phyloP scores from a whole-genome alignment of 2,329 filamentous ascomycete species.

The Dryadomyces quercivorus region DNA sequence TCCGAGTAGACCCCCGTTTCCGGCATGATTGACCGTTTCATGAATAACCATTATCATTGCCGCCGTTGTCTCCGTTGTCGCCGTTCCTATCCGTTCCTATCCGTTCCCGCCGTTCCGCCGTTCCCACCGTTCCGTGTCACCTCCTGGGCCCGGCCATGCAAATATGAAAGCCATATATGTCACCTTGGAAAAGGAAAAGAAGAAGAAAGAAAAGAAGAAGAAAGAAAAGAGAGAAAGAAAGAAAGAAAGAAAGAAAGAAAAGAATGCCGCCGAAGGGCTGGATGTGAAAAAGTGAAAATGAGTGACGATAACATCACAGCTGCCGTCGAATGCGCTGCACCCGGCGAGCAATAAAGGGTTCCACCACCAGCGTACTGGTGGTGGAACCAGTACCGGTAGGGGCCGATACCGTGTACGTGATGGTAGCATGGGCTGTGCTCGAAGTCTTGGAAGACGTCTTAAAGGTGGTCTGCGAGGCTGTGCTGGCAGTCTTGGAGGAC shows the following conservation, averaged over 20 bases:
- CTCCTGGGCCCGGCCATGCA: neutral
- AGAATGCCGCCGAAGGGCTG: neutral
- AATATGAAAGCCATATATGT: constrained; percentile 1
- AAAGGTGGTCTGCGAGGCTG: neutral
- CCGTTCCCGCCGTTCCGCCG: neutral
- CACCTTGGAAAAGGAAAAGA: constrained; percentile 1
- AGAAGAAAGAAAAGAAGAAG: constrained; percentile 2
- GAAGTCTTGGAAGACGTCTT: neutral
- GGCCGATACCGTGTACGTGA: neutral
- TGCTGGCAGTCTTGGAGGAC: neutral
- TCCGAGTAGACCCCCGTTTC: neutral
- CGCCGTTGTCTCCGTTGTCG: too few relatives aligned
- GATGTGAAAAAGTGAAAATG: neutral
- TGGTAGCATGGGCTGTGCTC: neutral
- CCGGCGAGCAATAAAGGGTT: constrained; percentile 3
- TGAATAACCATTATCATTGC: neutral
- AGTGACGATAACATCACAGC: neutral
- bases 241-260: neutral
- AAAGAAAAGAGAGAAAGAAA: neutral
- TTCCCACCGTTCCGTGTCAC: neutral
- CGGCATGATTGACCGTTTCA: neutral
- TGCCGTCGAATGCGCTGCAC: neutral
- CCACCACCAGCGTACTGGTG: neutral
- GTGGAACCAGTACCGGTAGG: neutral
- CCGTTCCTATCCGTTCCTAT: neutral